Conservation (phyloP, 305 asterid species). For the Caryopteris hybrid region DNA sequence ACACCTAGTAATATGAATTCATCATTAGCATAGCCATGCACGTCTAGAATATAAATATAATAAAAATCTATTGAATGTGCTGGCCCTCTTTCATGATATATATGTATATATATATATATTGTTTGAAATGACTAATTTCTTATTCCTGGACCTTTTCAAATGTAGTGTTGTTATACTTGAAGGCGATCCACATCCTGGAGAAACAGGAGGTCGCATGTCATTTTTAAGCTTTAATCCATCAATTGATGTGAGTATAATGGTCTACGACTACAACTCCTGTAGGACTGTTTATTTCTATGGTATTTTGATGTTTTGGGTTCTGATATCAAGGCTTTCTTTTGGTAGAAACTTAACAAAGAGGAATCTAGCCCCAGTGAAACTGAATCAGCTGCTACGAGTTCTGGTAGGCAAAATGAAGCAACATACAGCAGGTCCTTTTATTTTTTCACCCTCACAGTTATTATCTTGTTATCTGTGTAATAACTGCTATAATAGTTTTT, state of each 20-base stretch:
- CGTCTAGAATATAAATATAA: neutral
- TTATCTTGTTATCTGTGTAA: neutral
- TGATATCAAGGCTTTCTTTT: slow-evolving; percentile 29
- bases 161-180: slow-evolving; percentile 78
- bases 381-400: slow-evolving; percentile 46
- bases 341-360: slow-evolving; percentile 70
- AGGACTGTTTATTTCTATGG: neutral
- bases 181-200: slow-evolving; percentile 86
- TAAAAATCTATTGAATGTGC: neutral
- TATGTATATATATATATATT: no score
- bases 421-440: slow-evolving; percentile 37
- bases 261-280: slow-evolving; percentile 12
- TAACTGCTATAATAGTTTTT: neutral
- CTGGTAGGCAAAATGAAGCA: slow-evolving; percentile 44
- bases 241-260: slow-evolving; percentile 75
- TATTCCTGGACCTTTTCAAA: slow-evolving; percentile 13
- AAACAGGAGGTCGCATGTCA: slow-evolving; percentile 80
- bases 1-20: neutral
- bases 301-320: slow-evolving; percentile 13
- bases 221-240: slow-evolving; percentile 87
- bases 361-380: slow-evolving; percentile 36
- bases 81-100: neutral
- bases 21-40: neutral
- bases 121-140: neutral
- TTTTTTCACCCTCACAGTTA: slow-evolving; percentile 2